Evolutionary conservation across 1,284 basidiomycete species (phyloP).

Genomic region (Melampsora occidentalis): DNA sequence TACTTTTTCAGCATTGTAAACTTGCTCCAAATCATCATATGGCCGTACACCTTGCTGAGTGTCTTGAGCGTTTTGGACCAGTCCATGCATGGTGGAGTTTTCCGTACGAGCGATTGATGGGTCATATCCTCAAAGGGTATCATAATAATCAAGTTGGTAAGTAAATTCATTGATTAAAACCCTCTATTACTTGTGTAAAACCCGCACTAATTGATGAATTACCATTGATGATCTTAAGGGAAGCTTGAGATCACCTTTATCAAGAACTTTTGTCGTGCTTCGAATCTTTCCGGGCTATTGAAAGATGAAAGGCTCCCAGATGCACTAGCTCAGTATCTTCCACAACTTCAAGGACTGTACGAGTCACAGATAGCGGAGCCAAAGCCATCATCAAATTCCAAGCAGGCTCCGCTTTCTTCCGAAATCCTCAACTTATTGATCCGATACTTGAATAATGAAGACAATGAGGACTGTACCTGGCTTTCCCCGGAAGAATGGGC

Average conservation of each 20-base stretch:
- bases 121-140: background rate
- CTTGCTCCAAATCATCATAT: constrained; percentile 15
- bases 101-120: constrained; percentile 6
- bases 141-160: constrained; percentile 12
- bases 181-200: no score
- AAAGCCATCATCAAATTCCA: no score
- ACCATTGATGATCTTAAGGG: background rate
- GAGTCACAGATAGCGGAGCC: no score
- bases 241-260: background rate
- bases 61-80: constrained; percentile 9
- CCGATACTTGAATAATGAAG: no score
- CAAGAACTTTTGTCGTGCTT: background rate
- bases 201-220: no score
- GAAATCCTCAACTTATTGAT: no score
- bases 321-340: no score
- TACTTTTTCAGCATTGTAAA: constrained; percentile 3
- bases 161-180: no score
- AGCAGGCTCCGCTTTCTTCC: no score
- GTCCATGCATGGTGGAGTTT: constrained; percentile 14
- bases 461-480: background rate
- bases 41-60: constrained; percentile 17
- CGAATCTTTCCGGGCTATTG: no score
- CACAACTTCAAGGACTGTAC: no score
- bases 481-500: background rate
- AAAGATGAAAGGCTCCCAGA: no score